These are phyloP conservation scores for Hemisphaericaspora nanyangensis DNA, from an alignment of 805 yeast species.

Conservation along the genomic window DNA sequence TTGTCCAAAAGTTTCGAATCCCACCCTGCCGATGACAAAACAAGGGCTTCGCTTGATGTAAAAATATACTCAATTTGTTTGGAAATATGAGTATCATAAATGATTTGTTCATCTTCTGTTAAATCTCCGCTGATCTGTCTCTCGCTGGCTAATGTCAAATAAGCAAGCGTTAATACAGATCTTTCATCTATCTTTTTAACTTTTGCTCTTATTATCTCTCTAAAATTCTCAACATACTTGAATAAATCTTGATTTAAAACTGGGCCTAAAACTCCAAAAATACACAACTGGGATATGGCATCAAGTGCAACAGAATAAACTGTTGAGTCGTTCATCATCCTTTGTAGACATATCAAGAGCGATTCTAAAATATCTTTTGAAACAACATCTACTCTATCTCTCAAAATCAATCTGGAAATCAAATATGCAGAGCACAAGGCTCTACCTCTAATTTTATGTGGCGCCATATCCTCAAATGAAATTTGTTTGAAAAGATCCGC, in stretches of 20 bases:
- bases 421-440: constrained; percentile 41
- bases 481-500: constrained; percentile 1
- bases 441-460: constrained; percentile 15
- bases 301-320: constrained; percentile 30
- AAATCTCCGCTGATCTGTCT: constrained; percentile 14
- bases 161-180: constrained; percentile 54
- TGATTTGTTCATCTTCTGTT: constrained; percentile 34
- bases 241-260: constrained; percentile 3
- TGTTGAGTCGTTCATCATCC: constrained; percentile 12
- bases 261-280: constrained; percentile 47
- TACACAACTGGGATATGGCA: constrained; percentile 39
- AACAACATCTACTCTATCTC: constrained; percentile 22
- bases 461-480: neutral
- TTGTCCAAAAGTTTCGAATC: constrained; percentile 50
- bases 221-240: constrained; percentile 9
- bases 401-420: constrained; percentile 41
- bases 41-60: constrained; percentile 79
- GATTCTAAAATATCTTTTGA: constrained; percentile 7
- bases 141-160: constrained; percentile 42
- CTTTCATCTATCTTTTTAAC: constrained; percentile 58
- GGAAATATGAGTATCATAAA: constrained; percentile 58
- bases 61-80: constrained; percentile 76
- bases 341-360: constrained; percentile 15
- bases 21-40: constrained; percentile 75
- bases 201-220: constrained; percentile 28